Conservation (phyloP, 768 basidiomycete genomes). For the Trametes villosa region DNA sequence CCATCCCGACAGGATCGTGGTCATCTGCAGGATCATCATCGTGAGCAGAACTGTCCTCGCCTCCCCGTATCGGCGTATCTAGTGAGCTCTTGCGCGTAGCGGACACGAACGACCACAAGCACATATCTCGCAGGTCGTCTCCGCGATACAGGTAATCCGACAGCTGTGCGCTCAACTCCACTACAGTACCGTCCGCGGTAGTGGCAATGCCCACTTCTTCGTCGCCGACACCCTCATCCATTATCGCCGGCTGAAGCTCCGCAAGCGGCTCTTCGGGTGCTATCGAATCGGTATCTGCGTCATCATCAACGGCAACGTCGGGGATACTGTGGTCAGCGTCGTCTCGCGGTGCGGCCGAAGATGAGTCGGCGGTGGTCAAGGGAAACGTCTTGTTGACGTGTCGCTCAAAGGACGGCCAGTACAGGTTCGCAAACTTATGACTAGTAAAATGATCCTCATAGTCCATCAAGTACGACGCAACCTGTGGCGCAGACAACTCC, state of each 20-base stretch:
- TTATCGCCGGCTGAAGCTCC: too few species aligned
- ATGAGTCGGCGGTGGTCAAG: too few species aligned
- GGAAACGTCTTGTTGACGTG: constrained; percentile 23
- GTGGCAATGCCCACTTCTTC: not conserved
- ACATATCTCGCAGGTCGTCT: not conserved
- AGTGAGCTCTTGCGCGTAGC: not conserved
- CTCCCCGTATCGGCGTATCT: too few species aligned
- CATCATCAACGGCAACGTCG: too few species aligned
- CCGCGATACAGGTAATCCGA: not conserved
- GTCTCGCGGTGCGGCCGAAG: too few species aligned
- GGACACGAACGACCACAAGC: not conserved
- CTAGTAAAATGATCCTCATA: constrained; percentile 43
- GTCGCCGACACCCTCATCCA: not conserved
- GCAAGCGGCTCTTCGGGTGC: too few species aligned
- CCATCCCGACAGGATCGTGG: not conserved
- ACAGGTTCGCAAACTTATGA: constrained; percentile 40
- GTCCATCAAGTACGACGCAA: constrained; percentile 40
- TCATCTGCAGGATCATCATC: not conserved
- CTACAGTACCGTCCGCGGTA: not conserved
- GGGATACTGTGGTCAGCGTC: too few species aligned
- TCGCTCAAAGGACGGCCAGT: constrained; percentile 41
- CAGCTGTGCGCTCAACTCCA: not conserved
- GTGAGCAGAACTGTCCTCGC: not conserved
- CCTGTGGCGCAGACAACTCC: constrained; percentile 46
- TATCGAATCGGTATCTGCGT: too few species aligned